Base-by-base conservation (phyloP, 331 rosid genomes). In the Prunus yedoensis region DNA sequence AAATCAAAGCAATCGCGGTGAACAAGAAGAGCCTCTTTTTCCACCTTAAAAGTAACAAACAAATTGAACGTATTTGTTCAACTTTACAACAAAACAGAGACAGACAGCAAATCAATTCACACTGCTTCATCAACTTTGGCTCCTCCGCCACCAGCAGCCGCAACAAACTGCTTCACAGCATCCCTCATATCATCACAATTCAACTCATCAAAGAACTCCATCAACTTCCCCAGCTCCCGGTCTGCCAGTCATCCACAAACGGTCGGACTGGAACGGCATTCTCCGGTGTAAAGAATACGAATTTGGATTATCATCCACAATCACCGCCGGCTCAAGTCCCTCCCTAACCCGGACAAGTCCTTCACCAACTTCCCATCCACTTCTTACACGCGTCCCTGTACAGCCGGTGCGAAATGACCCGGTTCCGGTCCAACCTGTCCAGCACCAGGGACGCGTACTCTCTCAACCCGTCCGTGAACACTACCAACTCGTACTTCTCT, bases 221-320 rank as follows among this genome's bases (percentile, higher is more conserved):
- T 74, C 86, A 95, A 59, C 76, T 76, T 92, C 60, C 78, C 30
- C 5, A 95, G 88, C 79, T 95, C 97, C 38, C 65, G 46, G 32
- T 92, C 99, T 3, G 68, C 78, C 61, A 84, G 72, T 95, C 92
- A 46, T 91, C 88, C 3, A 86, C 74, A 62, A 95, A 95, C 1
- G 97, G 87, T 5, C 32, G 23, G 38, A 95, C 86, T 16, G 83
- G 85, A 38, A 95, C 87, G 0, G 90, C 99, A 6, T 95, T 95
- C 17, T 83, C 88, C 10, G 99, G 99, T 95, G 99, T 1, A 83
- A 54, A 38, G 69, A 18, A 15, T 85, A 92, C 0, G 97, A 88
- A 63, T 87, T 91, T 3, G 99, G 99, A 70, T 95, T 95, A n/a
- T 95, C 99, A 20, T 95, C 99, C 7, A 95, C 92, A 12, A 95